Evolutionary conservation across 2,329 filamentous ascomycete genomes (phyloP).

Genomic region (Trichoderma sp.): DNA sequence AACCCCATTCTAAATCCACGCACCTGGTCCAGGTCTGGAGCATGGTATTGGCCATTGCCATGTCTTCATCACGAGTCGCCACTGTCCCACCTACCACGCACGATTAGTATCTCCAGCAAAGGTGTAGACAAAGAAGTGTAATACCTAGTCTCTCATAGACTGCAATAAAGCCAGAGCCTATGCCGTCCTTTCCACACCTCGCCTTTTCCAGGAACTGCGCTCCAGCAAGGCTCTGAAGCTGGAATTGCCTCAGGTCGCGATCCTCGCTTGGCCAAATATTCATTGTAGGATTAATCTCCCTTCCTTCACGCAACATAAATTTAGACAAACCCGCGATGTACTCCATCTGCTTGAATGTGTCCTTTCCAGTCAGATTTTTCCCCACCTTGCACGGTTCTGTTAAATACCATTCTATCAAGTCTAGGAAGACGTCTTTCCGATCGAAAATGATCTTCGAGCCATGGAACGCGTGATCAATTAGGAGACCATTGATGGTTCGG

Average conservation of each 20-base stretch:
- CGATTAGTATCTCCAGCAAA: background rate
- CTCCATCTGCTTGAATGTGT: background rate
- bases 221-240: background rate
- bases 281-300: background rate
- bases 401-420: background rate
- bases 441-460: conserved; percentile 13
- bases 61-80: background rate
- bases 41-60: background rate
- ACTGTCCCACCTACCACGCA: background rate
- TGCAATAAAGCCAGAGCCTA: background rate
- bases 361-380: background rate
- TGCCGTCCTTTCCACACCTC: too few species aligned
- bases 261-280: background rate
- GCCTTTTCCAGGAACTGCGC: background rate
- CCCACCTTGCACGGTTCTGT: background rate
- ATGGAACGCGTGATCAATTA: conserved; percentile 12
- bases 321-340: background rate
- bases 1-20: background rate
- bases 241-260: background rate
- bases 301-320: background rate
- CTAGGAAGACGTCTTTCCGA: background rate
- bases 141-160: background rate
- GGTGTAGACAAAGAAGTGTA: background rate
- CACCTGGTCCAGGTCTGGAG: background rate
- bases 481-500: conserved; percentile 3